Evolutionary conservation across 495 filamentous ascomycete species (phyloP), one percentile per base, ranked within the genome.

Genomic region (Lasiosphaeriaceae sp.): DNA sequence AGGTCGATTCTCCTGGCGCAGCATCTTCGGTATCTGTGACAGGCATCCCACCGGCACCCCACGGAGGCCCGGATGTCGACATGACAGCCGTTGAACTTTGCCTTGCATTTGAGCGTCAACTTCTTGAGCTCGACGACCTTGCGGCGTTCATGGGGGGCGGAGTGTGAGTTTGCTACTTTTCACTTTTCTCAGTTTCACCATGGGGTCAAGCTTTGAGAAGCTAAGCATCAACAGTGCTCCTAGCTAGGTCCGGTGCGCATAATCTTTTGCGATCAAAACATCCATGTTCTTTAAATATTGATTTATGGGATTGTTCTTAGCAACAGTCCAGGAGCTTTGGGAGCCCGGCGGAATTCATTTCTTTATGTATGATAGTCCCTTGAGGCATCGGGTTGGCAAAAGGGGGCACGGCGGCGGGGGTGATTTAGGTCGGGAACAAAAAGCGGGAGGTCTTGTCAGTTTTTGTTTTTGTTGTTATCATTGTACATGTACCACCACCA

Each of bases 141-240:
- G 77, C 77, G 26, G 77, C 77, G 7, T 80, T 80, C 35, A 79
- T 80, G 77, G 77, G 77, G 7, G 77, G 77, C 23, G 77, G 77
- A 46, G 77, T 80, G 56, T 80, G 50, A 74, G 66, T 66, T 22
- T 26, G 7, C 14, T n/a, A 8, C 21, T 31, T 26, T 34, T 43
- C 11, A 17, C 20, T 20, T 24, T n/a, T 19, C 47, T 44, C 29
- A 31, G 26, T 31, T 31, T 9, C 26, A 43, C 24, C 16, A 22
- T 52, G 50, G 35, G 35, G 41, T 43, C n/a, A 49, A 24, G 53
- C n/a, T 22, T 29, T 24, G 53, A 20, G 37, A 46, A 54, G 56
- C 52, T 63, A 19, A 63, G 52, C 29, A 23, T 31, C 21, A 11
- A 21, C 52, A 63, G 67, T 34, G 55, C 63, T 24, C 63, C 65